Evolutionary conservation across 306 rosid genomes (phyloP), one percentile per base, ranked within the genome.

Genomic region (Vigna trinervia): DNA sequence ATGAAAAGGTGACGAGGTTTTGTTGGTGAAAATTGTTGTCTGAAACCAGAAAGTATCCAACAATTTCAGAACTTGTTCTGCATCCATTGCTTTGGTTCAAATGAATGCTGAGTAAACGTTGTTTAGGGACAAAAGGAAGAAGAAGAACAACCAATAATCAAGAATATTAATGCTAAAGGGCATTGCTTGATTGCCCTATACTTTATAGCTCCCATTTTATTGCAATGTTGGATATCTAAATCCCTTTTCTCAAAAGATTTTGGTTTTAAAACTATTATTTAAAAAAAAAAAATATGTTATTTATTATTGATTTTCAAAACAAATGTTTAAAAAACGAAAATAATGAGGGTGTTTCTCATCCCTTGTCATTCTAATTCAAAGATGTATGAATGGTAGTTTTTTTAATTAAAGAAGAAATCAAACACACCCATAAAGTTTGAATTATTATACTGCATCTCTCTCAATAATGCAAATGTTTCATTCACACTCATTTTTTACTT

Each of bases 31-130:
- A 63, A 85, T 30, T 57, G 71, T 68, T 38, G 73, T 72, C 43
- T 86, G 82, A 70, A 88, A 89, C 98, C 98, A 90, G 58, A 28
- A 69, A 5, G 77, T 78, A 64, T 93, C 98, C 4, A 90, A 86
- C 52, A 86, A 88, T 43, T 61, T 36, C 30, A 91, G 83, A 71
- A 93, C 87, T 26, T 85, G 83, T 64, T 88, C 88, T 47, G 85
- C 77, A 13, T 84, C 89, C 96, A 89, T 86, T 73, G 12, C 17
- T 74, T 43, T 69, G 43, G 11, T 75, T 36, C 39, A 57, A 75
- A 36, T 67, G 71, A 74, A 80, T 65, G 34, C 34, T 30, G 34
- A 45, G 50, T 12, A 45, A 45, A 45, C 14, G 63, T 59, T 71
- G 62, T 59, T 70, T 59, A n/a, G 17, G 23, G 76, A 47, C 52